Evolutionary conservation across 2,329 filamentous ascomycete genomes (phyloP), one percentile per base, ranked within the genome.

Genomic region (Aschersonia sp.): DNA sequence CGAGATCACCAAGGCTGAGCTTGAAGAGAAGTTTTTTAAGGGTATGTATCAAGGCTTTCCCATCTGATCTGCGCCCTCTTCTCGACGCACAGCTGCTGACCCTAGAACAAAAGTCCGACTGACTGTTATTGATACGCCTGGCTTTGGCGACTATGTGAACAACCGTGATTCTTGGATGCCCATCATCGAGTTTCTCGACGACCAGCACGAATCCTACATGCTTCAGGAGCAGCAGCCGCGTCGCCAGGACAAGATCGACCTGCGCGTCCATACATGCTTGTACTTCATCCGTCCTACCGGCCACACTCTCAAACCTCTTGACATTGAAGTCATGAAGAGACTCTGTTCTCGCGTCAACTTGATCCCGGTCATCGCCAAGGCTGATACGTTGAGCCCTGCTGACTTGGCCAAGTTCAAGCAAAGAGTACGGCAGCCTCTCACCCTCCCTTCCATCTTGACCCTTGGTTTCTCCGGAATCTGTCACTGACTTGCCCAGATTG

Each of bases 21-120:
- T 98, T 54, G 92, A 98, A 73, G 92, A 98, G 83, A 98, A 98
- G 76, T 98, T 98, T 78, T 98, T 98, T 84, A 98, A 98, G 79
- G 90, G 90, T 96, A 74, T 49, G 41, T 9, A 22, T 22, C 22
- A 22, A 22, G 22, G 22, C 22, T 22, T 22, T 22, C 22, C 22
- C 22, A 22, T 22, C 22, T 22, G 22, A 22, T 22, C 22, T 22
- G 22, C 22, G 22, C 22, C 22, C 22, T 22, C 22, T 22, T 22
- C 22, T 22, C 22, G 22, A 22, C 22, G 22, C 22, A 22, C 22
- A 22, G 22, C 22, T 22, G 22, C 22, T 22, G 22, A 22, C 4
- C 22, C 22, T 22, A 22, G 22, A 11, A 11, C 9, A 5, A 45
- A 40, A 43, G 92, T 98, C 66, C 92, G 92, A 65, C 74, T 98